Conservation (phyloP, 345 rosid genomes). For the Barbarea vulgaris region DNA sequence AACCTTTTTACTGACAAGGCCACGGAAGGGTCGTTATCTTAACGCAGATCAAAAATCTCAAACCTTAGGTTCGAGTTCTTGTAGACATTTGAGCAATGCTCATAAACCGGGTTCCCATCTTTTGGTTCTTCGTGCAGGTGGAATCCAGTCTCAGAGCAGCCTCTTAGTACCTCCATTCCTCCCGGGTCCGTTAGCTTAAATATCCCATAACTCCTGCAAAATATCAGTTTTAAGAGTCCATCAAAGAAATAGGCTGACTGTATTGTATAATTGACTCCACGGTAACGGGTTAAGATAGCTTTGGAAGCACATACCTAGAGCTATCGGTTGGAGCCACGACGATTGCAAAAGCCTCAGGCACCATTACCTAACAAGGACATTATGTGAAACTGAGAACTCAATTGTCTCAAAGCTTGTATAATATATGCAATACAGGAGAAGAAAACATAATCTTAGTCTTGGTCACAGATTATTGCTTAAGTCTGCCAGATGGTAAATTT, state of each 20-base stretch:
- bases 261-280: neutral
- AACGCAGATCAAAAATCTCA: slow-evolving; percentile 88
- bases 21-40: slow-evolving; percentile 28
- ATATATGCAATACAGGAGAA: neutral
- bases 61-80: slow-evolving; percentile 83
- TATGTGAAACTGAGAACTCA: neutral
- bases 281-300: neutral
- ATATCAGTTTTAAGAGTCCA: slow-evolving; percentile 1
- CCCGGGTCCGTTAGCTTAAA: slow-evolving; percentile 72
- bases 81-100: slow-evolving; percentile 79
- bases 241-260: neutral
- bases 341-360: slow-evolving; percentile 89
- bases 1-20: slow-evolving; percentile 18
- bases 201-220: slow-evolving; percentile 65
- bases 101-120: slow-evolving; percentile 70
- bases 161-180: slow-evolving; percentile 74
- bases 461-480: neutral
- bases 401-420: slow-evolving; percentile 4
- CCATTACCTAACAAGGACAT: slow-evolving; percentile 60
- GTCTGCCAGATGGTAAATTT: neutral
- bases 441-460: neutral
- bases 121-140: slow-evolving; percentile 73
- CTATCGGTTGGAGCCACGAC: slow-evolving; percentile 91
- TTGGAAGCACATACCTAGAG: slow-evolving; percentile 54
- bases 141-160: slow-evolving; percentile 70